Evolutionary conservation across 495 filamentous ascomycete genomes (phyloP).

Genomic region (Penicillium macrosclerotiorum): DNA sequence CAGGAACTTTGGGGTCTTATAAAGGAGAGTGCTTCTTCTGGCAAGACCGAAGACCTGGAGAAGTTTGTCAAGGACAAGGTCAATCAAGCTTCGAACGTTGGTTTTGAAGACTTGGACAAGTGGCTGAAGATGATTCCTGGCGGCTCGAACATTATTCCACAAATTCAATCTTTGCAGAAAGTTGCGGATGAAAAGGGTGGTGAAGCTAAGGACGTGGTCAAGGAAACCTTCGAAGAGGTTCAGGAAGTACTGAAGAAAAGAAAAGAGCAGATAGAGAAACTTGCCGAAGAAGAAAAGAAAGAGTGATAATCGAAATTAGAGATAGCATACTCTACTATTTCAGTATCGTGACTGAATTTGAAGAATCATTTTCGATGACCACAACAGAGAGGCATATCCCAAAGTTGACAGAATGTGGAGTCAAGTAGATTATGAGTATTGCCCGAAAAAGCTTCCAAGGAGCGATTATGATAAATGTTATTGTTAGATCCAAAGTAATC

Average conservation of each 20-base stretch:
- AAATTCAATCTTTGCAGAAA: slow-evolving; percentile 52
- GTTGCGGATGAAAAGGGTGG: slow-evolving; percentile 56
- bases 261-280: slow-evolving; percentile 37
- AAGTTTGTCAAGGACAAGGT: slow-evolving; percentile 54
- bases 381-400: no score
- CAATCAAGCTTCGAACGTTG: slow-evolving; percentile 50
- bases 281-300: slow-evolving; percentile 37
- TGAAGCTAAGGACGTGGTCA: slow-evolving; percentile 58
- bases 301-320: slow-evolving; percentile 11
- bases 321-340: not conserved
- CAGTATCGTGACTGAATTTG: not conserved
- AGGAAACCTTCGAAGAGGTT: slow-evolving; percentile 56
- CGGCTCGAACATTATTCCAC: slow-evolving; percentile 53
- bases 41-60: slow-evolving; percentile 54
- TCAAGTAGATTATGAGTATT: no score
- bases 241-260: slow-evolving; percentile 44
- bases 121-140: slow-evolving; percentile 52
- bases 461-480: no score
- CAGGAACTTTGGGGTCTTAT: slow-evolving; percentile 52
- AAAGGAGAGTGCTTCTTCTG: slow-evolving; percentile 52
- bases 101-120: slow-evolving; percentile 39
- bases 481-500: no score
- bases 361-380: not conserved
- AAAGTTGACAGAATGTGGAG: no score
- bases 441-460: no score